Conservation (phyloP, 805 yeast species). For the Yarrowia phangngaensis region DNA sequence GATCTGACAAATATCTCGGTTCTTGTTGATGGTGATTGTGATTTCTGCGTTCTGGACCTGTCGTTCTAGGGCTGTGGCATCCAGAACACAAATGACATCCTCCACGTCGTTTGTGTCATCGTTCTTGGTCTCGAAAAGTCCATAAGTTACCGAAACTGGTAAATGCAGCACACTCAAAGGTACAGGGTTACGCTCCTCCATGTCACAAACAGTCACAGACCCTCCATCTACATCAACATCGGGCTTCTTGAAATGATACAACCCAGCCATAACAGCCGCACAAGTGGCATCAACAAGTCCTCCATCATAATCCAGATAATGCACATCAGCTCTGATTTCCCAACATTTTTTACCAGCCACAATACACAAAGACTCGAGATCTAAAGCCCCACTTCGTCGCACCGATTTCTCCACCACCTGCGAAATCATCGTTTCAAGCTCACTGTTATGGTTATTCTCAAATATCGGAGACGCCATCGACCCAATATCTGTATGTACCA, state of each 20-base stretch:
- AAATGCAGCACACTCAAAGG: slow-evolving; percentile 80
- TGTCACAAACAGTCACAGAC: slow-evolving; percentile 50
- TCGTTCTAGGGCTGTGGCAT: slow-evolving; percentile 77
- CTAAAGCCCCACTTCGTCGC: slow-evolving; percentile 84
- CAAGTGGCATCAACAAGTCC: slow-evolving; percentile 88
- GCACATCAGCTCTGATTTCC: slow-evolving; percentile 86
- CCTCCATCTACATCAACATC: slow-evolving; percentile 62
- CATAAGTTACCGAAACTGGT: slow-evolving; percentile 85
- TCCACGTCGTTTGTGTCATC: slow-evolving; percentile 46
- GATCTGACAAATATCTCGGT: slow-evolving; percentile 85
- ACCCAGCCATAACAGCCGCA: slow-evolving; percentile 81
- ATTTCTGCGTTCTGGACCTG: slow-evolving; percentile 68
- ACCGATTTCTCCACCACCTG: slow-evolving; percentile 88
- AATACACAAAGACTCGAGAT: slow-evolving; percentile 84
- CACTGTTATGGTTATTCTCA: slow-evolving; percentile 68
- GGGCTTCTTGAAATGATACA: slow-evolving; percentile 78
- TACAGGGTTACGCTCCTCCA: slow-evolving; percentile 80
- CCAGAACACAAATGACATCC: slow-evolving; percentile 43
- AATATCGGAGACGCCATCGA: slow-evolving; percentile 87
- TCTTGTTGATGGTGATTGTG: slow-evolving; percentile 83
- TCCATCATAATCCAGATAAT: slow-evolving; percentile 86
- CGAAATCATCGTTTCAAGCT: slow-evolving; percentile 74
- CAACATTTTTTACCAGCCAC: slow-evolving; percentile 89
- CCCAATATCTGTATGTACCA: slow-evolving; percentile 77
- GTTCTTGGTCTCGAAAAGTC: slow-evolving; percentile 63